Percentiles rank a stretch among this genome's conserved stretches.
phyloP scores from a whole-genome alignment of 2,329 filamentous ascomycete genomes.

The Diaporthe vexans region DNA sequence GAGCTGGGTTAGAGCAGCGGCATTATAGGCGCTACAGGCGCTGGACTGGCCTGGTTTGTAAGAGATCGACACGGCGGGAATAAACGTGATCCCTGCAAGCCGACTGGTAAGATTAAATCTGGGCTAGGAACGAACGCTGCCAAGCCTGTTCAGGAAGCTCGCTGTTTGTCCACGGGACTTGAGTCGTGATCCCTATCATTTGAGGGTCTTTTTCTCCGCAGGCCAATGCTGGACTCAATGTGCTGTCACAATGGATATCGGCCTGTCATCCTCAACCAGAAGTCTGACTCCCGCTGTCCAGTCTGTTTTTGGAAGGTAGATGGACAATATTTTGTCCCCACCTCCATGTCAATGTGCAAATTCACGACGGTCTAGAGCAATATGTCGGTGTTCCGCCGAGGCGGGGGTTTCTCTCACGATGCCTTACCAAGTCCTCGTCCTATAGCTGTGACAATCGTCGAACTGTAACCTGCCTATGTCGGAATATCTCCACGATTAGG shows the following conservation, averaged over 20 bases:
- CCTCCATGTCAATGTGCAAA: background rate
- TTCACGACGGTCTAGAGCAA: background rate
- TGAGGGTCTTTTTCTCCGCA: background rate
- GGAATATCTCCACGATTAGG: background rate
- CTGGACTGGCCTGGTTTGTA: background rate
- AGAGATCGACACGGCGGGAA: background rate
- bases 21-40: background rate
- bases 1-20: background rate
- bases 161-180: background rate
- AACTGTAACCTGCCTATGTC: slow-evolving; percentile 13
- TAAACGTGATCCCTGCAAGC: background rate
- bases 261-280: background rate
- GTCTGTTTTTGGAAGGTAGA: slow-evolving; percentile 2
- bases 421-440: background rate
- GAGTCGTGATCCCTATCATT: background rate
- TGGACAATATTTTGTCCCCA: background rate
- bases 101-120: background rate
- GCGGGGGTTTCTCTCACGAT: background rate
- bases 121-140: background rate
- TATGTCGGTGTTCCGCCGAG: background rate
- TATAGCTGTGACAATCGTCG: background rate
- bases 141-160: slow-evolving; percentile 27
- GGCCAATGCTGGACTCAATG: background rate
- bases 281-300: background rate
- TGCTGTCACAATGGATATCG: background rate